These are phyloP conservation scores for Salix viminalis DNA, from an alignment of 345 rosid genomes.

Conservation along the genomic window DNA sequence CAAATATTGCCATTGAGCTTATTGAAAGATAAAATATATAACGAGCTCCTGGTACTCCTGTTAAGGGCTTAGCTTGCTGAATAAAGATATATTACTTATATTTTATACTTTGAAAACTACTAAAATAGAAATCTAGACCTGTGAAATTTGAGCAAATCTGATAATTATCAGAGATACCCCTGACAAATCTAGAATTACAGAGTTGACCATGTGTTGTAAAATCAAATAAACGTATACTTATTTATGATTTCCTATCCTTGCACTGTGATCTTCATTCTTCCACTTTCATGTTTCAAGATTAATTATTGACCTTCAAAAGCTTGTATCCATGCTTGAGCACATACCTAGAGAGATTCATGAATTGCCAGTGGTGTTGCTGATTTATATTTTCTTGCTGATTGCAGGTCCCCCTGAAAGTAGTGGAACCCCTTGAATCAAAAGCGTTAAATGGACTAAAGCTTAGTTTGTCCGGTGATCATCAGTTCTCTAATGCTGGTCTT, in stretches of 20 bases:
- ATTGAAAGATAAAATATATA: neutral
- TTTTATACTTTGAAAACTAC: neutral
- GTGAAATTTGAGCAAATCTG: neutral
- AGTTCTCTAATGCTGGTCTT: slow-evolving; percentile 78
- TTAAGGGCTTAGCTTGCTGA: neutral
- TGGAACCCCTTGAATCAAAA: slow-evolving; percentile 49
- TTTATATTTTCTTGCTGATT: slow-evolving; percentile 16
- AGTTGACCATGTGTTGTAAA: neutral
- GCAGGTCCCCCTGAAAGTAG: slow-evolving; percentile 69
- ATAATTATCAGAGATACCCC: neutral
- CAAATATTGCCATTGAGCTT: neutral
- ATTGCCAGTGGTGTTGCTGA: slow-evolving; percentile 3
- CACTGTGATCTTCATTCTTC: neutral
- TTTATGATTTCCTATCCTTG: neutral
- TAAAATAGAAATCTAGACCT: neutral
- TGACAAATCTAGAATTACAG: neutral
- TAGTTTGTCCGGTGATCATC: slow-evolving; percentile 82
- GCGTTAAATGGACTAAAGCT: slow-evolving; percentile 49
- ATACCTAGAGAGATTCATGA: neutral
- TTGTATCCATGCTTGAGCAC: neutral
- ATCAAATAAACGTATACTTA: neutral
- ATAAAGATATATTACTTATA: neutral
- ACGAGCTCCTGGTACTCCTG: neutral
- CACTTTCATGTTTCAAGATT: neutral
- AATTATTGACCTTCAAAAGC: neutral